A percentile compares a stretch with the other conserved stretches of the same genome.
Conservation (phyloP, 139 green algal genomes). For the Coccomyxa sp. region DNA sequence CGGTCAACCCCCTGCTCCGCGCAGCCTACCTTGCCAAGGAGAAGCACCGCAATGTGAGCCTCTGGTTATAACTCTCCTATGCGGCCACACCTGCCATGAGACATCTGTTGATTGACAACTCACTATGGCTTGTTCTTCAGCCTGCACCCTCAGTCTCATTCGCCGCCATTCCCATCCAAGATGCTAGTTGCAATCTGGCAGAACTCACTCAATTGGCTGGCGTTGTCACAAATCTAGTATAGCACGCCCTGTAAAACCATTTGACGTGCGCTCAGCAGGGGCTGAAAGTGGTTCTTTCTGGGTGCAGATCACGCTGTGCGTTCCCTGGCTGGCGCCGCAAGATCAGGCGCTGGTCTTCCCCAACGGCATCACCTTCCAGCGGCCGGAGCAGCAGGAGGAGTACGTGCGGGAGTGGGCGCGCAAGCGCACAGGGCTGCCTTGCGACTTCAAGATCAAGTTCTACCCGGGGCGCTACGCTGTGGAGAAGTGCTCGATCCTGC, state of each 20-base stretch:
- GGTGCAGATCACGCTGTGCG: conserved; percentile 71
- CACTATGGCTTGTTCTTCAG: too few species aligned
- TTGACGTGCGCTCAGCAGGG: too few species aligned
- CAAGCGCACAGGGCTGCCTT: conserved; percentile 83
- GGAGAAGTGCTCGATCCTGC: conserved; percentile 91
- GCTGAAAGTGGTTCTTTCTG: too few species aligned
- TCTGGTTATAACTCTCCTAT: neutral
- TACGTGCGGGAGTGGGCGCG: conserved; percentile 90
- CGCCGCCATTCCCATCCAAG: too few species aligned
- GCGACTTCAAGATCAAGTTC: conserved; percentile 93
- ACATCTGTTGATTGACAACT: too few species aligned
- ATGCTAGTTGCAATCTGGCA: too few species aligned
- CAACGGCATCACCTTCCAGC: conserved; percentile 79
- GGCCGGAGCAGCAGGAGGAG: conserved; percentile 77
- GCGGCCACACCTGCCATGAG: neutral
- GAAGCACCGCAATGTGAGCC: conserved; percentile 40
- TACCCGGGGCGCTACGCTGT: conserved; percentile 87
- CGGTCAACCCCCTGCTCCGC: conserved; percentile 96
- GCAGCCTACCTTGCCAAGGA: conserved; percentile 90
- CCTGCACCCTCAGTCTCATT: too few species aligned
- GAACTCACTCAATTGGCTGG: too few species aligned
- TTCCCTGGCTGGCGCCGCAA: conserved; percentile 83
- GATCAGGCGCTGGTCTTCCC: conserved; percentile 95
- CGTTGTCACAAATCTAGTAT: too few species aligned
- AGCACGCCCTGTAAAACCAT: too few species aligned